A percentile compares a stretch with the other conserved stretches of the same genome.
Conservation (phyloP, 164 flowering plant genomes). For the Aristolochia contorta region DNA sequence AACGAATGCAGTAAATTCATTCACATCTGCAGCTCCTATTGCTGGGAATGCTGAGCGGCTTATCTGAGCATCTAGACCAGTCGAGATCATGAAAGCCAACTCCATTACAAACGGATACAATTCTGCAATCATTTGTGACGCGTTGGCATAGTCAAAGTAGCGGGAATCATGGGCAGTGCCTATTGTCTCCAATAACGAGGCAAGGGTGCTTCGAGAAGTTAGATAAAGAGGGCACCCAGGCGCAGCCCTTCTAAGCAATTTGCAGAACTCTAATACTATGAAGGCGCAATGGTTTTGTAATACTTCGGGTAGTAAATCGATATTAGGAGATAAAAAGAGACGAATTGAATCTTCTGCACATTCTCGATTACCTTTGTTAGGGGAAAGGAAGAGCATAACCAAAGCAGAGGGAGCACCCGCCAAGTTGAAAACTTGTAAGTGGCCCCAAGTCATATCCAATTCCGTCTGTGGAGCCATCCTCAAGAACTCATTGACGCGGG, state of each 20-base stretch:
- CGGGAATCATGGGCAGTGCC: constrained; percentile 15
- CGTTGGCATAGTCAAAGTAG: constrained; percentile 12
- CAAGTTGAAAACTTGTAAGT: constrained; percentile 43
- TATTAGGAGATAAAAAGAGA: constrained; percentile 27
- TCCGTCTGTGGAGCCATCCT: constrained; percentile 17
- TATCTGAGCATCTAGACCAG: constrained; percentile 21
- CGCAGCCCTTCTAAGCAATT: constrained; percentile 33
- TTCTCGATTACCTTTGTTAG: constrained; percentile 24
- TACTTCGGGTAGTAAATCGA: constrained; percentile 17
- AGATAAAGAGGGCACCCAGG: constrained; percentile 36
- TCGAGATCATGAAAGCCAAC: constrained; percentile 34
- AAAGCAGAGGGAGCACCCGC: constrained; percentile 49
- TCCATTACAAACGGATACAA: constrained; percentile 62
- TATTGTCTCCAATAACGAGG: constrained; percentile 36
- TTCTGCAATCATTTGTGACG: constrained; percentile 26
- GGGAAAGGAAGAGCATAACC: constrained; percentile 53
- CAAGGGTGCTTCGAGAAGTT: constrained; percentile 52
- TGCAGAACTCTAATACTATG: constrained; percentile 70
- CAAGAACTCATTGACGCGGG: constrained; percentile 30
- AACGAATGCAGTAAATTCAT: constrained; percentile 52
- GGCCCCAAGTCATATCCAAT: constrained; percentile 21
- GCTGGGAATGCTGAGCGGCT: constrained; percentile 9
- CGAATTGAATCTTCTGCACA: constrained; percentile 44
- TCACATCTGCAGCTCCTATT: constrained; percentile 23
- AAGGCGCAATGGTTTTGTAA: constrained; percentile 29